phyloP scores from a whole-genome alignment of 2,329 filamentous ascomycete genomes.

The Basipetospora chlamydospora region DNA sequence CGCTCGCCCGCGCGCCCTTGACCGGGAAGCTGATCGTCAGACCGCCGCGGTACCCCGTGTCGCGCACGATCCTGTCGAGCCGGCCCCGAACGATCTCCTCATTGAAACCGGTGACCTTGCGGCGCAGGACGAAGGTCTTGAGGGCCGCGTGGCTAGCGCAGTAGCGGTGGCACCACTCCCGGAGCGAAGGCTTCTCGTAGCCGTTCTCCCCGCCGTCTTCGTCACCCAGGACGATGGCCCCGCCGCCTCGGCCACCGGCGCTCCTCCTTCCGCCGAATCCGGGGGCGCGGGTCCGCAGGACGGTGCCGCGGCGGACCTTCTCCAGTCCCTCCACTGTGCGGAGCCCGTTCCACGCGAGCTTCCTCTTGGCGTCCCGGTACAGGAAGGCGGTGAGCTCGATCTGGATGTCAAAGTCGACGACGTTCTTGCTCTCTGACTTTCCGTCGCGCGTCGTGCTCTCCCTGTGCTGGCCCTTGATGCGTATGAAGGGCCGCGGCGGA shows the following conservation, averaged over 20 bases:
- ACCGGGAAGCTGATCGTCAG: slow-evolving; percentile 45
- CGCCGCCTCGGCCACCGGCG: slow-evolving; percentile 10
- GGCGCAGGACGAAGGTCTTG: slow-evolving; percentile 38
- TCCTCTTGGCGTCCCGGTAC: slow-evolving; percentile 26
- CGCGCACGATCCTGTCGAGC: slow-evolving; percentile 41
- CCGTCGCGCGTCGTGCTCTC: slow-evolving; percentile 28
- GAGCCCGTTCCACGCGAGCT: slow-evolving; percentile 27
- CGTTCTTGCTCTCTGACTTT: slow-evolving; percentile 28
- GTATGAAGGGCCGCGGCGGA: slow-evolving; percentile 39
- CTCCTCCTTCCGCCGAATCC: slow-evolving; percentile 18
- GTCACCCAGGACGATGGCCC: slow-evolving; percentile 10
- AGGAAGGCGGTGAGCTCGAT: slow-evolving; percentile 46
- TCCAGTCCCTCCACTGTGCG: slow-evolving; percentile 41
- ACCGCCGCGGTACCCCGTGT: slow-evolving; percentile 53
- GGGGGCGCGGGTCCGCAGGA: slow-evolving; percentile 36
- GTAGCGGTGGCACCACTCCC: slow-evolving; percentile 55
- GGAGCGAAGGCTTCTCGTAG: slow-evolving; percentile 7
- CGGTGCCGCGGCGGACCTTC: slow-evolving; percentile 49
- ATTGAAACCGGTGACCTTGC: slow-evolving; percentile 46
- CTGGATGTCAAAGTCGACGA: slow-evolving; percentile 45
- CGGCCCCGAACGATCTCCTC: slow-evolving; percentile 33
- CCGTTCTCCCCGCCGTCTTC: slow-evolving; percentile 32
- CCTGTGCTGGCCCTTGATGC: slow-evolving; percentile 37
- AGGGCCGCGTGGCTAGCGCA: slow-evolving; percentile 42
- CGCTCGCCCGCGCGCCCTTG: slow-evolving; percentile 38